Evolutionary conservation across 2,329 filamentous ascomycete genomes (phyloP), one percentile per base, ranked within the genome.

Genomic region (Epicoccum sorghinum): DNA sequence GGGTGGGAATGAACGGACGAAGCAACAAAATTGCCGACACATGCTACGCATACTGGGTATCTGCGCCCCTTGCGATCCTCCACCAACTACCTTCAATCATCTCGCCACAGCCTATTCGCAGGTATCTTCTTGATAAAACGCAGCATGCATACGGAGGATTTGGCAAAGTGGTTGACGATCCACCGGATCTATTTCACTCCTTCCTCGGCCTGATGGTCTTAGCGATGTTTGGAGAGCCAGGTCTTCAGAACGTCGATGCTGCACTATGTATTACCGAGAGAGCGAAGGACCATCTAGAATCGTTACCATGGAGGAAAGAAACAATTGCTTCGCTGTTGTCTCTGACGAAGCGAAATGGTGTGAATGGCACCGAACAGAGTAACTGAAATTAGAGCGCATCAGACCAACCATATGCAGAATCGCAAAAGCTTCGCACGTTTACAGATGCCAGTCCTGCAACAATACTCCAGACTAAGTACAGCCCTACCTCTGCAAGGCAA

Each of bases 21-120:
- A 87, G 86, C 71, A 97, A 96, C 78, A 99, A 99, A 75, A 83
- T 88, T 42, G 89, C 90, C 8, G 95, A 99, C 75, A 98, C 95
- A 0, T 99, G 95, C 77, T 99, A 99, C 74, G 89, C 86, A 22
- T 99, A 93, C 81, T 99, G 95, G 95, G 91, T 90, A 0, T 82
- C 83, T 4, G 91, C 86, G 2, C 86, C 91, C 45, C 72, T 75
- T 8, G 59, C 65, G 42, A 55, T 71, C 3, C 64, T 75, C 12
- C 66, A 63, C 12, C 64, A 82, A 51, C 74, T 80, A 10, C 72
- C 81, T 18, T 18, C 18, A 1, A 76, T 92, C n/a, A 75, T 91
- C 25, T 80, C 88, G 52, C 73, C 77, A 4, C 69, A 73, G 9
- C 81, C 86, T 0, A 86, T 89, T 39, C 85, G 91, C n/a, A 82